Conservation (phyloP, 768 basidiomycete species). For the Mycena galericulata region DNA sequence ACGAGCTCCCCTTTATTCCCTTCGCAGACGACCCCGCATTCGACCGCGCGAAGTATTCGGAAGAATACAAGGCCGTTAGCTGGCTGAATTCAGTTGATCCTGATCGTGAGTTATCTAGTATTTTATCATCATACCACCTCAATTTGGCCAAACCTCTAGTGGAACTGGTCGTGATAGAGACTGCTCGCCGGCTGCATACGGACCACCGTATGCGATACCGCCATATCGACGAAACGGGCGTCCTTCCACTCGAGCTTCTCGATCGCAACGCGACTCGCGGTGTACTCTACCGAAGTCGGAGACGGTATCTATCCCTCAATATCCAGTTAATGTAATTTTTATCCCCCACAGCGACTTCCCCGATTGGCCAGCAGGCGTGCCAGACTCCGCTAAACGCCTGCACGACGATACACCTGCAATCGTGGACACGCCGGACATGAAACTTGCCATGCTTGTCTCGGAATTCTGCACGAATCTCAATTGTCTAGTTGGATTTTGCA, state of each 20-base stretch:
- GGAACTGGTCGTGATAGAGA: conserved; percentile 64
- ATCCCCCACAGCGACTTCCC: conserved; percentile 40
- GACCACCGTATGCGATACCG: conserved; percentile 52
- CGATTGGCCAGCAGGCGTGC: conserved; percentile 40
- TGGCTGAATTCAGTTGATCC: conserved; percentile 55
- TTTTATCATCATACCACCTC: neutral
- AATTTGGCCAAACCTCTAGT: conserved; percentile 43
- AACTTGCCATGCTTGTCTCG: conserved; percentile 48
- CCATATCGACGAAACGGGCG: conserved; percentile 60
- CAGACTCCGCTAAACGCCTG: conserved; percentile 25
- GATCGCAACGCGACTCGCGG: conserved; percentile 41
- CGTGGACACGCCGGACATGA: conserved; percentile 18
- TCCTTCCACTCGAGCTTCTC: conserved; percentile 57
- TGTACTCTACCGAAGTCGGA: conserved; percentile 38
- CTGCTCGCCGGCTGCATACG: conserved; percentile 55
- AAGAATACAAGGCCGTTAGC: conserved; percentile 59
- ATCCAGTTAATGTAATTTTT: neutral
- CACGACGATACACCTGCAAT: neutral
- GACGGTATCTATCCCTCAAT: conserved; percentile 28
- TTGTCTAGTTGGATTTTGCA: conserved; percentile 64
- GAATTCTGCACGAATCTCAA: conserved; percentile 66
- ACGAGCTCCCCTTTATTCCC: conserved; percentile 70
- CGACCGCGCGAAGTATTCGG: conserved; percentile 50
- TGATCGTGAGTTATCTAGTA: conserved; percentile 50
- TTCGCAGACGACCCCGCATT: conserved; percentile 72